Evolutionary conservation across 805 yeast genomes (phyloP), one percentile per base, ranked within the genome.

Genomic region (Metschnikowia arizonensis): DNA sequence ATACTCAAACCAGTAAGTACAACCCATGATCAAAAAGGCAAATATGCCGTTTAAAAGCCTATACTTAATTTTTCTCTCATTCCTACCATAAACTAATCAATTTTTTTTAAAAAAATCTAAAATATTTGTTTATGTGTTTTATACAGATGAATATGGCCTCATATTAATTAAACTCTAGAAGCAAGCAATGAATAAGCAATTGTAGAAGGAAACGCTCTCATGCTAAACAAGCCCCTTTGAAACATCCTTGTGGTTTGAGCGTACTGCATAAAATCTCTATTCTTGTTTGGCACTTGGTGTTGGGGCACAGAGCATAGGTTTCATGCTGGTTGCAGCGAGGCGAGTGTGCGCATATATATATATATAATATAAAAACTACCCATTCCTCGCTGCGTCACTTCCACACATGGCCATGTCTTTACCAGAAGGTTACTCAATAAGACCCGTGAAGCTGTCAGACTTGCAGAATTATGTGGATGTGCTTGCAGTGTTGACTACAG

Each of bases 401-500:
- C 29, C 26, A 14, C 29, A 14, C 38, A 21, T 10, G 26, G 21
- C 26, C 26, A 56, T 60, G 58, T 33, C 55, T 11, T 61, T 79
- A 24, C 89, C 90, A n/a, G 68, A 63, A n/a, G 89, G 85, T 1
- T 89, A 85, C 67, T 61, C 66, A 1, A 68, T 89, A 43, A 77
- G 97, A 55, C 72, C 80, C 23, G 62, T 86, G 19, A 63, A 69
- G 45, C 52, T 61, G 6, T 54, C 68, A 0, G 97, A 90, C 63
- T 82, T 74, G 60, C 62, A 67, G 29, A 76, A 78, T n/a, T 83
- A 82, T 7, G 66, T 84, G 21, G 76, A 76, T 25, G 81, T 87
- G 0, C 68, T 93, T 37, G 63, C 71, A 10, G 85, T 77, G 3
- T 72, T 91, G 51, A 93, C 98, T 9, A 79, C 85, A 0, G 97